Evolutionary conservation across 2,329 filamentous ascomycete genomes (phyloP).

Genomic region (Ophiobolus disseminans): DNA sequence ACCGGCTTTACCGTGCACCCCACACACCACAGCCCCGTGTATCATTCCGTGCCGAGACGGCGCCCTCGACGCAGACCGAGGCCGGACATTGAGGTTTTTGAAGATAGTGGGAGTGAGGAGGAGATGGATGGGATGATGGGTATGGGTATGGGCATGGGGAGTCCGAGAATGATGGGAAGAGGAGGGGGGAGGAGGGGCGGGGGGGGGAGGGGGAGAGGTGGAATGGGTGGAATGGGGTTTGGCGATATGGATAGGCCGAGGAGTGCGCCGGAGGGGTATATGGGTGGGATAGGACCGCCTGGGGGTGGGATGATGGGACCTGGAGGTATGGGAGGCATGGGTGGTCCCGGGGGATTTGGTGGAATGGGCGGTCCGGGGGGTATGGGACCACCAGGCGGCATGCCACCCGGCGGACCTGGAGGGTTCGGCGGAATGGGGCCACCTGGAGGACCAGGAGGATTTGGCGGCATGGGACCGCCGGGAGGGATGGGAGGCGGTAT

Average conservation of each 20-base stretch:
- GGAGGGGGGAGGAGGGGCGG: too few species aligned
- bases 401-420: constrained; percentile 2
- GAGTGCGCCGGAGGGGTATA: constrained; percentile 1
- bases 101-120: constrained; percentile 5
- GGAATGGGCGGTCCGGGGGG: background rate
- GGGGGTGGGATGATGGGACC: constrained; percentile 5
- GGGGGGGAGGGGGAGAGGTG: background rate
- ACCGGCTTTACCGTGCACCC: constrained; percentile 3
- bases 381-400: background rate
- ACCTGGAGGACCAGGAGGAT: background rate
- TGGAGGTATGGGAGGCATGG: constrained; percentile 6
- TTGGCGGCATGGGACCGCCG: background rate
- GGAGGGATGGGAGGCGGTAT: constrained; percentile 1
- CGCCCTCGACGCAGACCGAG: background rate
- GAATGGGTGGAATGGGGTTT: background rate
- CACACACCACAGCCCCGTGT: background rate
- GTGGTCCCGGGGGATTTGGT: background rate
- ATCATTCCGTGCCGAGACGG: background rate
- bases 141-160: constrained; percentile 7
- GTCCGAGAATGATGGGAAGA: background rate
- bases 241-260: background rate
- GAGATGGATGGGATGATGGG: background rate
- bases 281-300: constrained; percentile 3
- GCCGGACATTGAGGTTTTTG: constrained; percentile 4
- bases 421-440: constrained; percentile 7